These are phyloP conservation scores for Phytophthora pinifolia DNA, from an alignment of 352 stramenopile genomes.

Conservation along the genomic window DNA sequence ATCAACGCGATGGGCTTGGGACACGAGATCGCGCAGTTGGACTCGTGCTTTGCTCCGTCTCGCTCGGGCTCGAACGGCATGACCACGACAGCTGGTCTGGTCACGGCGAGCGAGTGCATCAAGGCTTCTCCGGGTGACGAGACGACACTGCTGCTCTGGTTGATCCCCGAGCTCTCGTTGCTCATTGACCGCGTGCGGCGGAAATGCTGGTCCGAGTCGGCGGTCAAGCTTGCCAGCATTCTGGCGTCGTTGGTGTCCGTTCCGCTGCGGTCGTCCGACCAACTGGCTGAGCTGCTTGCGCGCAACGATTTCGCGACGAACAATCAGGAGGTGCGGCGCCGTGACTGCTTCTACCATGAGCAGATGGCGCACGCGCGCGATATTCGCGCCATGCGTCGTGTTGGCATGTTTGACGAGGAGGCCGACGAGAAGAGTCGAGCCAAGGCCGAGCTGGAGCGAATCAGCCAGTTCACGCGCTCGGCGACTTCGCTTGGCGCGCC, in stretches of 20 bases:
- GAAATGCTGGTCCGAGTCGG: constrained; percentile 74
- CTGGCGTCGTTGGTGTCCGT: constrained; percentile 60
- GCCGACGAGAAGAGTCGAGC: constrained; percentile 64
- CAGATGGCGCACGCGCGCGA: constrained; percentile 81
- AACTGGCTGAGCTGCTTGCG: constrained; percentile 53
- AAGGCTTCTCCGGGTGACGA: constrained; percentile 73
- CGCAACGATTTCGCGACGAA: constrained; percentile 65
- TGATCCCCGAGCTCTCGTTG: constrained; percentile 68
- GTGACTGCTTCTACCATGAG: constrained; percentile 84
- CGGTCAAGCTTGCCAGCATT: constrained; percentile 67
- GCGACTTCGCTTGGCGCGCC: constrained; percentile 21
- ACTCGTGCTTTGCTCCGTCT: constrained; percentile 73
- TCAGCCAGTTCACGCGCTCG: constrained; percentile 61
- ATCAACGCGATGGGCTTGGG: constrained; percentile 78
- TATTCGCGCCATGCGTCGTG: constrained; percentile 56
- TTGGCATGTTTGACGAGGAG: constrained; percentile 57
- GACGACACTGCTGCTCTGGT: constrained; percentile 74
- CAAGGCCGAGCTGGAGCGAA: constrained; percentile 64
- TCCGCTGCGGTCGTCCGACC: constrained; percentile 67
- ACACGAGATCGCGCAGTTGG: constrained; percentile 67
- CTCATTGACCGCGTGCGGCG: constrained; percentile 66
- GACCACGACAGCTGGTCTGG: constrained; percentile 42
- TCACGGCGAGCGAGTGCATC: constrained; percentile 57
- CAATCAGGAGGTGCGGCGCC: constrained; percentile 74
- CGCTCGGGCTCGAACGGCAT: constrained; percentile 41